phyloP scores from a whole-genome alignment of 192 early-diverging fungal genomes.

The Spizellomyces sp. region DNA sequence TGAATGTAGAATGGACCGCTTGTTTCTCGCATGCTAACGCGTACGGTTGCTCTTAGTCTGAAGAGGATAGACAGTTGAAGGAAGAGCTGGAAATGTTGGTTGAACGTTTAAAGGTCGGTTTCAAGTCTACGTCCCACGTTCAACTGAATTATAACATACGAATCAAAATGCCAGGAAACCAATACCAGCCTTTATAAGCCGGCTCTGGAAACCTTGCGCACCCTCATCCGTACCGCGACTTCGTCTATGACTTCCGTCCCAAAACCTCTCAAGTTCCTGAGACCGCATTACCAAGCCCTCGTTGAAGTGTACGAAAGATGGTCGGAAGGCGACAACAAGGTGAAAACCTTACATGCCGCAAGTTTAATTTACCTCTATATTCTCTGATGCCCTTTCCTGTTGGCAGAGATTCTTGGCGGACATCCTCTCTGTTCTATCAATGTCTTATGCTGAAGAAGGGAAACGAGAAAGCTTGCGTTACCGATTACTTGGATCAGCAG shows the following conservation, averaged over 20 bases:
- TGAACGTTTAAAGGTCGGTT: constrained; percentile 79
- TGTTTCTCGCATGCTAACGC: no score
- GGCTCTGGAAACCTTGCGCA: constrained; percentile 85
- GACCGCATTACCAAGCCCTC: constrained; percentile 79
- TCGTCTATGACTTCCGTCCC: constrained; percentile 99
- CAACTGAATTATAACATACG: background rate
- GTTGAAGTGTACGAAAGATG: constrained; percentile 72
- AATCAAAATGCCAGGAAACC: constrained; percentile 52
- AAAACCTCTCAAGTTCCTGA: constrained; percentile 96
- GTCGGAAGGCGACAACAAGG: constrained; percentile 77
- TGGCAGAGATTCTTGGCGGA: constrained; percentile 81
- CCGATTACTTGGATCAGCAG: constrained; percentile 77
- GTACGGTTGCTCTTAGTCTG: constrained; percentile 62
- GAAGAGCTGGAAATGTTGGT: constrained; percentile 94
- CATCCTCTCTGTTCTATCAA: constrained; percentile 94
- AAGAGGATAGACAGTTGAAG: constrained; percentile 95
- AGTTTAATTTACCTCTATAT: background rate
- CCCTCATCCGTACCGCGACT: constrained; percentile 89
- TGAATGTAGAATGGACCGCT: no score
- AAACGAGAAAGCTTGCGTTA: constrained; percentile 85
- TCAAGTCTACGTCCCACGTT: no score
- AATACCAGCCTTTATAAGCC: constrained; percentile 78
- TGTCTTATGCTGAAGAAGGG: constrained; percentile 91
- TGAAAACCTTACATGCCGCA: constrained; percentile 21
- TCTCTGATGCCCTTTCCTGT: background rate